Percentiles rank a stretch among this genome's conserved stretches.
These are phyloP conservation scores for Adansonia grandidieri DNA, from an alignment of 441 rosid species.

Conservation along the genomic window DNA sequence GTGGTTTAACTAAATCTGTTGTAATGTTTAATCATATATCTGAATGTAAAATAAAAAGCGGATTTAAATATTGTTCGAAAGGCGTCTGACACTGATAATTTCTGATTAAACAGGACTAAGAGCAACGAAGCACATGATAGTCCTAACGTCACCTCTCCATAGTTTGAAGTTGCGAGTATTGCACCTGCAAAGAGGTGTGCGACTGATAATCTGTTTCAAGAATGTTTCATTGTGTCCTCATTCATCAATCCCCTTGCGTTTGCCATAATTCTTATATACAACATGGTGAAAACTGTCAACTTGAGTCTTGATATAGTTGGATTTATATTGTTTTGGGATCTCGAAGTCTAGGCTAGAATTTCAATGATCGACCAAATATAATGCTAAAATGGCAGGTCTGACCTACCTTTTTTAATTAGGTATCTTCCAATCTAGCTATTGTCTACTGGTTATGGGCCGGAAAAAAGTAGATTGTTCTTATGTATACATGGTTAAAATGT, in stretches of 20 bases:
- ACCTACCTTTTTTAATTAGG: neutral
- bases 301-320: too few relatives aligned
- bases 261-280: neutral
- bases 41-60: neutral
- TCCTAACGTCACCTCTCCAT: slow-evolving; percentile 38
- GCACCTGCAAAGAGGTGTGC: slow-evolving; percentile 74
- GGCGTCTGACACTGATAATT: slow-evolving; percentile 17
- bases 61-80: neutral
- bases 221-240: neutral
- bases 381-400: neutral
- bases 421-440: neutral
- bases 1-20: neutral
- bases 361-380: neutral
- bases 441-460: neutral
- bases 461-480: neutral
- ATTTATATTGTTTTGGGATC: neutral
- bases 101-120: slow-evolving; percentile 41
- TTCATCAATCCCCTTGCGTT: neutral
- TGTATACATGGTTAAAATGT: neutral
- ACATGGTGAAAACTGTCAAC: neutral
- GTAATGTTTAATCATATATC: neutral
- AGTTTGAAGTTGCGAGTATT: slow-evolving; percentile 45
- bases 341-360: neutral
- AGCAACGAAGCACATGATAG: slow-evolving; percentile 34
- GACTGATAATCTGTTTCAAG: slow-evolving; percentile 10